phyloP scores from a whole-genome alignment of 1,284 basidiomycete species.

The Earliella scabrosa region DNA sequence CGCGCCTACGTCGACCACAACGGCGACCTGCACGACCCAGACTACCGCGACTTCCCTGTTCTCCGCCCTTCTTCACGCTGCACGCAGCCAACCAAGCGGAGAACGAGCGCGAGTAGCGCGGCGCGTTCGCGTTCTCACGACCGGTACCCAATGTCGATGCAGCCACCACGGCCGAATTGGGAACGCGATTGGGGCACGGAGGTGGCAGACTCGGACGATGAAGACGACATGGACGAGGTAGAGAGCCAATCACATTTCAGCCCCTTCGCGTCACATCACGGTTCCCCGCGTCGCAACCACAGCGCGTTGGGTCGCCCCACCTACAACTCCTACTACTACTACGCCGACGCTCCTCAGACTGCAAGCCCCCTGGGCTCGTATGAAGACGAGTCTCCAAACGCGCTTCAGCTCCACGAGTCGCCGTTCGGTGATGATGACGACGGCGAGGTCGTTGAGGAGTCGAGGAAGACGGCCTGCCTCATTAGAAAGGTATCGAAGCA shows the following conservation, averaged over 20 bases:
- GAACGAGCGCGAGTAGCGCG: constrained; percentile 27
- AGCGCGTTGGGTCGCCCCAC: constrained; percentile 17
- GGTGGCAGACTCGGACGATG: constrained; percentile 35
- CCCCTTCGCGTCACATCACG: constrained; percentile 28
- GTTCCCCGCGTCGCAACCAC: constrained; percentile 25
- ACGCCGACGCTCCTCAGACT: constrained; percentile 26
- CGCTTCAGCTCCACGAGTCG: constrained; percentile 27
- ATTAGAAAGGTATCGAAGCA: constrained; percentile 22
- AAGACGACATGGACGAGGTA: constrained; percentile 39
- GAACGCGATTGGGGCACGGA: constrained; percentile 37
- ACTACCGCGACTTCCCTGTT: constrained; percentile 65
- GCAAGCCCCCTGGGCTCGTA: constrained; percentile 31
- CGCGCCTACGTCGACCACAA: constrained; percentile 60
- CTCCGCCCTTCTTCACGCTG: constrained; percentile 34
- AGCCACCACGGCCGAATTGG: constrained; percentile 35
- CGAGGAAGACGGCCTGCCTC: constrained; percentile 16
- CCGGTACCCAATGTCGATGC: constrained; percentile 24
- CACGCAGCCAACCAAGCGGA: constrained; percentile 13
- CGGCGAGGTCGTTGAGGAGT: constrained; percentile 21
- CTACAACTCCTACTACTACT: constrained; percentile 27
- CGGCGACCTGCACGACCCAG: constrained; percentile 69
- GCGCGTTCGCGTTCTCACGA: constrained; percentile 31
- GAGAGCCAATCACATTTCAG: constrained; percentile 31
- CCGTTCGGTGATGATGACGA: constrained; percentile 27
- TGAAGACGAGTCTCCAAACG: constrained; percentile 28